Base-by-base conservation (phyloP, 2,329 filamentous ascomycete genomes). In the Arthroderma sp. region DNA sequence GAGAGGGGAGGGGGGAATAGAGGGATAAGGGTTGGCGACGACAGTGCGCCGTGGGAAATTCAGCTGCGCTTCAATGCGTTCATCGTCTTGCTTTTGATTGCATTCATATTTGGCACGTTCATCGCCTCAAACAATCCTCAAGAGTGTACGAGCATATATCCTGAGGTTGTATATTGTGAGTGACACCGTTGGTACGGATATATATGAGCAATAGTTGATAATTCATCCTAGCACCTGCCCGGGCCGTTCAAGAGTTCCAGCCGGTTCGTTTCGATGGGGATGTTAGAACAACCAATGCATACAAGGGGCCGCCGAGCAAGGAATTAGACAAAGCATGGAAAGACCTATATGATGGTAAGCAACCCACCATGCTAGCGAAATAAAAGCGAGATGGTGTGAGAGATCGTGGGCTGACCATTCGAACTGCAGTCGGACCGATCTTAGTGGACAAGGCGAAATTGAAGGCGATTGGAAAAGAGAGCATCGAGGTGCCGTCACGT, bases 401-500 rank as follows among this genome's bases (percentile, higher is more conserved):
- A 31, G 35, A 11, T 3, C 35, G 9, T 5, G 11, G 15, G 17
- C 35, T 57, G 25, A 55, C 35, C 55, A 5, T 21, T 17, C 2
- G n/a, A 17, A 17, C 13, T 23, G 33, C 21, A 62, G 58, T 58
- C 17, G 54, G 56, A 1, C 62, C 59, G 5, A 53, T 62, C 13
- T 33, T 56, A 4, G 58, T 59, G 6, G 58, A 58, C 5, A 43
- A 38, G 6, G 19, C 51, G 17, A 54, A 62, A 4, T 53, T 63
- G 17, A 35, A 55, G 17, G 58, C 52, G 17, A 57, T 61, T n/a
- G 35, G 56, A n/a, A 61, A 60, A 28, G 57, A 56, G 5, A 62
- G 59, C 28, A 39, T 61, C n/a, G 56, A 59, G 47, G 37, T 61
- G 3, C 58, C 61, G 11, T 60, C 61, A 13, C 52, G 55, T 9